Conservation (phyloP, 306 rosid species). For the Citrullus colocynthis region DNA sequence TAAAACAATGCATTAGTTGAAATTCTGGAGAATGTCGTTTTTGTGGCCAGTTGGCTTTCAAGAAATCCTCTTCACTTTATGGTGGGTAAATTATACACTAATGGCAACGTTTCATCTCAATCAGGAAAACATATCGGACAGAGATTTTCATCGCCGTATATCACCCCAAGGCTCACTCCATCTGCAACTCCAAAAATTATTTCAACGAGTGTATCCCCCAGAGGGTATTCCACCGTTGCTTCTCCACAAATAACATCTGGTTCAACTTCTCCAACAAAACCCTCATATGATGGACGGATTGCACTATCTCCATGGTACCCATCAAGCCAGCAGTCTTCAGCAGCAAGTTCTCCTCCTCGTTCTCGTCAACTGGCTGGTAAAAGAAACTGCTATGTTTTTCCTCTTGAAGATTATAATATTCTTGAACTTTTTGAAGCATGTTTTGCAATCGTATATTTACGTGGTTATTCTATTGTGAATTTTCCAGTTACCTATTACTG, state of each 20-base stretch:
- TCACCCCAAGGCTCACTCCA: slow-evolving; percentile 87
- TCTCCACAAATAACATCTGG: slow-evolving; percentile 62
- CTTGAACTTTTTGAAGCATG: not conserved
- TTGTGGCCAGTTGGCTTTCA: not conserved
- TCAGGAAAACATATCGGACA: slow-evolving; percentile 46
- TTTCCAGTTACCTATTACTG: not conserved
- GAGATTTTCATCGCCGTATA: slow-evolving; percentile 69
- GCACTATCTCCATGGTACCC: slow-evolving; percentile 75
- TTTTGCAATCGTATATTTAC: not conserved
- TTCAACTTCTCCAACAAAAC: slow-evolving; percentile 64
- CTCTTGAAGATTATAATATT: not conserved
- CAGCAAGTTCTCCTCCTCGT: slow-evolving; percentile 93
- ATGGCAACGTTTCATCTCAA: slow-evolving; percentile 15
- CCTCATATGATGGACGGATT: slow-evolving; percentile 45
- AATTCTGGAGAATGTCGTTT: not conserved
- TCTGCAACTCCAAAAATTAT: slow-evolving; percentile 76
- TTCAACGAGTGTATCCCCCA: slow-evolving; percentile 74
- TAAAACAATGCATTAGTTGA: not conserved
- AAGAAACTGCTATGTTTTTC: not conserved
- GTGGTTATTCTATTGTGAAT: not conserved
- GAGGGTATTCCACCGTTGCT: slow-evolving; percentile 49
- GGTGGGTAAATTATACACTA: not conserved
- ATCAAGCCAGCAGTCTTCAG: slow-evolving; percentile 98
- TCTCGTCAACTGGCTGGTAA: slow-evolving; percentile 54
- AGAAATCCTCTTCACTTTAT: not conserved